phyloP scores from a whole-genome alignment of 2,329 filamentous ascomycete species.

The Pyrenophora tritici-repentis region DNA sequence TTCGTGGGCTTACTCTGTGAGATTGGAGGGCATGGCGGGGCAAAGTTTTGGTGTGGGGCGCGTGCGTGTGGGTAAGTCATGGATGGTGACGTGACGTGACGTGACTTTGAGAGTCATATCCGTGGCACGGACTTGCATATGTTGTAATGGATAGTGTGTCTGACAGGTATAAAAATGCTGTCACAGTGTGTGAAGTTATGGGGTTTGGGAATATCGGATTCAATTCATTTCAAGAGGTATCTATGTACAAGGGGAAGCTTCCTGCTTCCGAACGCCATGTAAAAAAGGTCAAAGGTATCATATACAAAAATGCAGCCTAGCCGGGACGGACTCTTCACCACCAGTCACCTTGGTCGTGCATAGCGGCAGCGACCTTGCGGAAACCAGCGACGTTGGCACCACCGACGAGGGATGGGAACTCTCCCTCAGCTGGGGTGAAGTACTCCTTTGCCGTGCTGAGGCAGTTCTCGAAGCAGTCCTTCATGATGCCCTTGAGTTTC shows the following conservation, averaged over 20 bases:
- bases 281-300: conserved; percentile 34
- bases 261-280: conserved; percentile 24
- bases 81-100: no score
- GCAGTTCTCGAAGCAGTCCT: conserved; percentile 87
- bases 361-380: conserved; percentile 91
- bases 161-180: not conserved
- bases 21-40: not conserved
- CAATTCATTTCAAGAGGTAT: conserved; percentile 28
- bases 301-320: conserved; percentile 20
- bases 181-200: no score
- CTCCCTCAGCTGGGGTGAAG: conserved; percentile 75
- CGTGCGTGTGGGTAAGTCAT: no score
- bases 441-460: conserved; percentile 89
- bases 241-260: conserved; percentile 22
- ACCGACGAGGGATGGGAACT: conserved; percentile 87
- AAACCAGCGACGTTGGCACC: conserved; percentile 98
- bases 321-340: conserved; percentile 52
- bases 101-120: no score
- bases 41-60: not conserved
- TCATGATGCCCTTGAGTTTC: conserved; percentile 94
- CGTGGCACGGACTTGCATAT: not conserved
- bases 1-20: no score
- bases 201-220: not conserved
- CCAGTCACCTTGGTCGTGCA: conserved; percentile 98
- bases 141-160: no score